phyloP scores from a whole-genome alignment of 805 yeast genomes.

The Saccharomycopsis fibuligera region DNA sequence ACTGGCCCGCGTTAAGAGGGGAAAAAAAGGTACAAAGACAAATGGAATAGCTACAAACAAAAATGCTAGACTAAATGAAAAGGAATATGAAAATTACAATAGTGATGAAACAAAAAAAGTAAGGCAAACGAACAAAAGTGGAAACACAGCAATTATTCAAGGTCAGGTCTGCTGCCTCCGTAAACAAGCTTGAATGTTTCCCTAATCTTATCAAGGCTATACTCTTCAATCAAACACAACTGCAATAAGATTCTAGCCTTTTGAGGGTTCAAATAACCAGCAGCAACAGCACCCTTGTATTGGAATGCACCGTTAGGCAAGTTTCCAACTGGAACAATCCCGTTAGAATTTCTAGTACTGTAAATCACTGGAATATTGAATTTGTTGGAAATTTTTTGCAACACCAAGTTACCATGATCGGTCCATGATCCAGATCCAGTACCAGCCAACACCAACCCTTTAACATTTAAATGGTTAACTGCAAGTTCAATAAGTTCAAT shows the following conservation, averaged over 20 bases:
- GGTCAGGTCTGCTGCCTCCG: slow-evolving; percentile 38
- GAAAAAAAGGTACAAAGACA: not conserved
- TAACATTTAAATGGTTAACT: slow-evolving; percentile 34
- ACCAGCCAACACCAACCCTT: slow-evolving; percentile 59
- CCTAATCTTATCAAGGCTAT: slow-evolving; percentile 35
- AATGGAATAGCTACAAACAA: not conserved
- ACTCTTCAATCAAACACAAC: slow-evolving; percentile 38
- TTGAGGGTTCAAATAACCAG: slow-evolving; percentile 47
- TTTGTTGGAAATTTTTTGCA: slow-evolving; percentile 34
- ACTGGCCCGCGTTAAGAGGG: not conserved
- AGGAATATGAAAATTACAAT: not conserved
- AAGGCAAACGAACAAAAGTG: not conserved
- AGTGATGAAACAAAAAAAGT: not conserved
- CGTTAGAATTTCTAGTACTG: slow-evolving; percentile 64
- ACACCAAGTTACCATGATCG: slow-evolving; percentile 40
- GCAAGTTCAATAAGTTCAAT: slow-evolving; percentile 41
- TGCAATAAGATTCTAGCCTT: slow-evolving; percentile 45
- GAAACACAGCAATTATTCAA: slow-evolving; percentile 32
- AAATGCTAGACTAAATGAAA: not conserved
- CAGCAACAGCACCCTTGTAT: slow-evolving; percentile 35
- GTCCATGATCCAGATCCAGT: slow-evolving; percentile 68
- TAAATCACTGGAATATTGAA: slow-evolving; percentile 48
- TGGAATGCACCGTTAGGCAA: slow-evolving; percentile 20
- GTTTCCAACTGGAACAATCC: slow-evolving; percentile 55
- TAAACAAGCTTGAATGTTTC: slow-evolving; percentile 45